phyloP scores from a whole-genome alignment of 2,329 filamentous ascomycete genomes.

The Sporothrix euskadiensis region DNA sequence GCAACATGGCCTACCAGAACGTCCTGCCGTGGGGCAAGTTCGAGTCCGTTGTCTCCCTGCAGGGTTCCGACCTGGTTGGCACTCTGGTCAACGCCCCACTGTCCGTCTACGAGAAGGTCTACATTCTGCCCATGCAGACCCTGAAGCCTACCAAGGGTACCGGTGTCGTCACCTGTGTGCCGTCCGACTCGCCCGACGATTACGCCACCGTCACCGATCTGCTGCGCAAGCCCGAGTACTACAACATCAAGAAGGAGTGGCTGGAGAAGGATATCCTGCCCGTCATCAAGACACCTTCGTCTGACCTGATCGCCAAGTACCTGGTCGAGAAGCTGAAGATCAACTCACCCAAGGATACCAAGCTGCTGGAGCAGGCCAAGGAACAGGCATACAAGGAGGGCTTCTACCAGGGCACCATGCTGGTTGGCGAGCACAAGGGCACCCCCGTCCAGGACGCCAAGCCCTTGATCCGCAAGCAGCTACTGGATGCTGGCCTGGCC shows the following conservation, averaged over 20 bases:
- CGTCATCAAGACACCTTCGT: constrained; percentile 85
- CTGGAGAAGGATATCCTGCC: constrained; percentile 85
- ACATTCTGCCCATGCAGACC: constrained; percentile 92
- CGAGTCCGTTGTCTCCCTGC: constrained; percentile 71
- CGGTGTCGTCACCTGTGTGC: constrained; percentile 92
- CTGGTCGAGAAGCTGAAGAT: constrained; percentile 95
- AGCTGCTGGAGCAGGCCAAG: constrained; percentile 89
- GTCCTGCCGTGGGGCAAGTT: constrained; percentile 68
- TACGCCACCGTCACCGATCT: constrained; percentile 87
- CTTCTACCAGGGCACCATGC: constrained; percentile 91
- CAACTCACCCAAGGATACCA: constrained; percentile 90
- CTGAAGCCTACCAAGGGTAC: constrained; percentile 93
- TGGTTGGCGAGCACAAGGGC: constrained; percentile 84
- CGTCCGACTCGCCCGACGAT: constrained; percentile 94
- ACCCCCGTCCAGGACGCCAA: constrained; percentile 82
- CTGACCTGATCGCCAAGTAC: constrained; percentile 74
- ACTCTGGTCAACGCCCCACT: constrained; percentile 88
- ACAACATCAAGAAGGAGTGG: constrained; percentile 96
- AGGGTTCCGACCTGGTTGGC: constrained; percentile 79
- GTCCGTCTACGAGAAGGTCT: constrained; percentile 78
- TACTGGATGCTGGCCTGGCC: constrained; percentile 75
- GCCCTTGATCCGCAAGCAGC: constrained; percentile 73
- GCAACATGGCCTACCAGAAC: constrained; percentile 96
- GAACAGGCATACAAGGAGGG: constrained; percentile 96
- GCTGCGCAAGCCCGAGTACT: constrained; percentile 92